Evolutionary conservation across 2,329 filamentous ascomycete species (phyloP).

Genomic region (Leptographium lundbergii): DNA sequence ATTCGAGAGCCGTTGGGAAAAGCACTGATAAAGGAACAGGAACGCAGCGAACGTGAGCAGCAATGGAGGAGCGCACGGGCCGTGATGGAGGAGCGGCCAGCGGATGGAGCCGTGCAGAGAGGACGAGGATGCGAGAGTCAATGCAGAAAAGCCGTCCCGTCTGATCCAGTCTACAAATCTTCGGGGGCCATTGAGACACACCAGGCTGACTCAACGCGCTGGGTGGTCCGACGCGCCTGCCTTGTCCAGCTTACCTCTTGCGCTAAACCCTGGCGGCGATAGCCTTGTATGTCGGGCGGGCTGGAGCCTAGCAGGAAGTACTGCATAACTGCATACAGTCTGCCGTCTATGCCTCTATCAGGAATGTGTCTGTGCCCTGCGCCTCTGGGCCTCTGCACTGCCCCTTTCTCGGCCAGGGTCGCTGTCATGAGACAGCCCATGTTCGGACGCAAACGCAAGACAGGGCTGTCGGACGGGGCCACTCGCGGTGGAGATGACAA

Average conservation of each 20-base stretch:
- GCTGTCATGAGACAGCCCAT: too few species aligned
- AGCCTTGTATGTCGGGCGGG: background rate
- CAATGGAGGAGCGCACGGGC: background rate
- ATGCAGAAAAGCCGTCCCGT: background rate
- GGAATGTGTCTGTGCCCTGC: background rate
- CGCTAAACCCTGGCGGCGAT: background rate
- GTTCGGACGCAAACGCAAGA: too few species aligned
- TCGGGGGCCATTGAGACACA: background rate
- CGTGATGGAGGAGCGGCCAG: background rate
- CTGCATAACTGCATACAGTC: background rate
- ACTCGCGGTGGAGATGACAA: background rate
- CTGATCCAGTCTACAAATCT: background rate
- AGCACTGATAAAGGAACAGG: background rate
- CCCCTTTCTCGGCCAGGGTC: too few species aligned
- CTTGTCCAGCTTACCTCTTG: background rate
- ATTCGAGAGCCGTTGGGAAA: background rate
- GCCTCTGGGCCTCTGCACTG: too few species aligned
- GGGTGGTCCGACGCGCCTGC: conserved; percentile 1
- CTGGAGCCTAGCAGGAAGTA: background rate
- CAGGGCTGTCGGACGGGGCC: too few species aligned
- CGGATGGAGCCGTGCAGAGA: background rate
- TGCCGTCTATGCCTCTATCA: background rate
- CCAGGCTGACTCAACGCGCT: conserved; percentile 1
- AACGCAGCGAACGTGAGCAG: background rate
- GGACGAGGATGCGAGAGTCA: background rate